Conservation (phyloP, 2,329 filamentous ascomycete genomes). For the Fusarium buxicola region DNA sequence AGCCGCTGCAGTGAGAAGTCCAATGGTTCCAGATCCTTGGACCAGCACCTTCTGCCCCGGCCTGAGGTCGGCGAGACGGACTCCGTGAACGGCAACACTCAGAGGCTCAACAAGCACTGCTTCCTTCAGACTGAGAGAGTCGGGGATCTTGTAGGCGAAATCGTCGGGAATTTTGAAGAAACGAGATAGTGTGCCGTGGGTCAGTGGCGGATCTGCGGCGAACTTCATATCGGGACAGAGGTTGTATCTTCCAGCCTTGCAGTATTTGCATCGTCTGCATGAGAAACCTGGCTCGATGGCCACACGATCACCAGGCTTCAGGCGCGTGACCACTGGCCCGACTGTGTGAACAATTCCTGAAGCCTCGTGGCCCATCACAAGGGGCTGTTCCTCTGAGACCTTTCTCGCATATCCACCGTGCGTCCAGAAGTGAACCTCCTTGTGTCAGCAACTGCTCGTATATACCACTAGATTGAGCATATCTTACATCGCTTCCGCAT, state of each 20-base stretch:
- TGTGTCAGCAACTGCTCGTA: neutral
- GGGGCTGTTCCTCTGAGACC: constrained; percentile 82
- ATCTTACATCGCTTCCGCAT: constrained; percentile 45
- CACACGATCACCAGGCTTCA: constrained; percentile 83
- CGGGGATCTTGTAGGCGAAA: constrained; percentile 91
- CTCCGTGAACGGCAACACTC: constrained; percentile 86
- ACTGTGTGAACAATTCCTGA: constrained; percentile 80
- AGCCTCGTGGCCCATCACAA: constrained; percentile 78
- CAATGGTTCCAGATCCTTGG: constrained; percentile 88
- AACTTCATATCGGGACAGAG: constrained; percentile 89
- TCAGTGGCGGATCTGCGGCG: constrained; percentile 88
- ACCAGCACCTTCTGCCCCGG: constrained; percentile 85
- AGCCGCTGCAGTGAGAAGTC: constrained; percentile 86
- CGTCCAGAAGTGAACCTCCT: constrained; percentile 83
- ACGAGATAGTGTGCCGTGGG: constrained; percentile 84
- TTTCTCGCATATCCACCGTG: constrained; percentile 83
- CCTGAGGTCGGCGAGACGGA: constrained; percentile 75
- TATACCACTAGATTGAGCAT: neutral
- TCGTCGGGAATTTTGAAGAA: constrained; percentile 87
- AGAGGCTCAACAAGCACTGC: constrained; percentile 91
- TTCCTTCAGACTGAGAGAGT: constrained; percentile 80
- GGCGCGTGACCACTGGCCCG: constrained; percentile 70
- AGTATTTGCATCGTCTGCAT: constrained; percentile 81
- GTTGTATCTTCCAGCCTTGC: constrained; percentile 88
- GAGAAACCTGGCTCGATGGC: constrained; percentile 91